Percentiles rank a stretch among this genome's conserved stretches.
phyloP scores from a whole-genome alignment of 2,329 filamentous ascomycete species.

The Neofusicoccum parvum region DNA sequence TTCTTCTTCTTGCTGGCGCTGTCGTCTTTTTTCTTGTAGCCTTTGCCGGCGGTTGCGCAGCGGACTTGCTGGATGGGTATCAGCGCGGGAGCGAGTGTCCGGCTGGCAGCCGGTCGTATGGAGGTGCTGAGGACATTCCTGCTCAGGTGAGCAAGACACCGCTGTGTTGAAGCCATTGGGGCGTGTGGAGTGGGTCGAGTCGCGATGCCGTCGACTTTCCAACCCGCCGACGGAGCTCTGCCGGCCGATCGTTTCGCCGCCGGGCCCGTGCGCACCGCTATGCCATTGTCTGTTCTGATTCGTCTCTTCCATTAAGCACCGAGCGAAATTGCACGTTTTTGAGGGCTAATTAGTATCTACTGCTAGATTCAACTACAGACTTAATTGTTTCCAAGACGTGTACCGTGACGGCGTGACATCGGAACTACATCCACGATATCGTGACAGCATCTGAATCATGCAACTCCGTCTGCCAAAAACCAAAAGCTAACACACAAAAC shows the following conservation, averaged over 20 bases:
- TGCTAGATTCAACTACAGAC: constrained; percentile 6
- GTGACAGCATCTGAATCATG: not conserved
- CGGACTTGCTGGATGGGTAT: constrained; percentile 42
- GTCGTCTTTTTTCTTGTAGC: constrained; percentile 45
- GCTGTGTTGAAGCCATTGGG: constrained; percentile 39
- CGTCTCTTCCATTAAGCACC: too few species aligned
- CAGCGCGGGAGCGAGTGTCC: not conserved
- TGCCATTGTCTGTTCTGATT: too few species aligned
- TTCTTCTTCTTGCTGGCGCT: constrained; percentile 54
- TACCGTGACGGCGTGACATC: not conserved
- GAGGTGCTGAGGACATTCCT: constrained; percentile 26
- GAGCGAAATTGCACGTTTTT: not conserved
- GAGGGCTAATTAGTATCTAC: not conserved
- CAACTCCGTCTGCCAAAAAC: not conserved
- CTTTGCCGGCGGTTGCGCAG: constrained; percentile 38
- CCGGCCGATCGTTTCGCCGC: constrained; percentile 4
- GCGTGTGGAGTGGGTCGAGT: constrained; percentile 9
- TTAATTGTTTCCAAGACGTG: not conserved
- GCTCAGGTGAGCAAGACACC: constrained; percentile 38
- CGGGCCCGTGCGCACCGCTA: not conserved
- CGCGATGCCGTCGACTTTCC: constrained; percentile 18
- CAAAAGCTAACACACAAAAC: constrained; percentile 1
- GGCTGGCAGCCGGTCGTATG: constrained; percentile 1
- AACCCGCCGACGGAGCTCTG: constrained; percentile 7
- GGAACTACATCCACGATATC: constrained; percentile 4